Evolutionary conservation across 73 alveolate species (phyloP), one percentile per base, ranked within the genome.

Genomic region (Paramecium caudatum): DNA sequence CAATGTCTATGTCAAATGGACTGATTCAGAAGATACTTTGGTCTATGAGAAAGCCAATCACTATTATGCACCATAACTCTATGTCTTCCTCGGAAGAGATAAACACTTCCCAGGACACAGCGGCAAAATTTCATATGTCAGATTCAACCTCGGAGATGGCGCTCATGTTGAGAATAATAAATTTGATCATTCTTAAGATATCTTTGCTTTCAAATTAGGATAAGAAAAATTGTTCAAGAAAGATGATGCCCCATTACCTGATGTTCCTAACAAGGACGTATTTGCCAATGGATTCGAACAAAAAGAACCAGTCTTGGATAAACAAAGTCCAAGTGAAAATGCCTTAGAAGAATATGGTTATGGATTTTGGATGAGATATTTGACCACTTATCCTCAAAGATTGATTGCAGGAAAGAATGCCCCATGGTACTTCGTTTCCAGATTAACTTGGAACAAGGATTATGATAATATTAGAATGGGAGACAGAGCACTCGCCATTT

Each of bases 381-480:
- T 74, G 23, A 74, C 88, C 43, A 21, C 47, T 3, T 74, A 41
- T 45, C 88, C 88, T 15, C 9, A 37, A 6, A 74, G 88, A 41
- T 45, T 37, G 19, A 45, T 47, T 13, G 32, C n/a, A 19, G 88
- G 88, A 19, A 74, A 74, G 88, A 69, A 69, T 33, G 1, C 15
- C 15, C 69, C 88, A 74, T 74, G 88, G 88, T 74, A 74, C 30
- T 74, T 74, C 10, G 68, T 74, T 16, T 74, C 88, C 5, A 74
- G 88, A 74, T 21, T 74, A 30, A 74, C 88, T 16, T 41, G 47
- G 39, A 41, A 74, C 4, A 74, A 74, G 21, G 69, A 37, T 4
- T 74, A 74, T 43, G 88, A 74, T 74, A 74, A 74, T 41, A 74
- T 74, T 19, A 74, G 88, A 74, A 74, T 74, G 88, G 88, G 88